These are phyloP conservation scores for Trichophyton verrucosum DNA, from an alignment of 2,329 filamentous ascomycete genomes.

Conservation along the genomic window DNA sequence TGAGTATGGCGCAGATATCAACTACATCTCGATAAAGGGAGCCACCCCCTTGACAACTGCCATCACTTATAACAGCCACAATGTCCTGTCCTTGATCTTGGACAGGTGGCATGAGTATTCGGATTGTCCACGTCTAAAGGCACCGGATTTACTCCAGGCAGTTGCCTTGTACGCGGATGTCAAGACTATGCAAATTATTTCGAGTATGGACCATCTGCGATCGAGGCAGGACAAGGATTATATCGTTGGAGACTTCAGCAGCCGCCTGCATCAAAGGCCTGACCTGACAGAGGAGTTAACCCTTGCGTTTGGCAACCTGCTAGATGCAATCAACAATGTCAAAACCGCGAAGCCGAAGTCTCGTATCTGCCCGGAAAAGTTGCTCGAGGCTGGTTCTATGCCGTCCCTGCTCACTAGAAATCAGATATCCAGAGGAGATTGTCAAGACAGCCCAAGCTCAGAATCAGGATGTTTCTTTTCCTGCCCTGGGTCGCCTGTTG, in stretches of 20 bases:
- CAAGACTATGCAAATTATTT: conserved; percentile 20
- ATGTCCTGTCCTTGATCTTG: conserved; percentile 23
- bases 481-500: not conserved
- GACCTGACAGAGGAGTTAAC: conserved; percentile 14
- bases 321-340: conserved; percentile 4
- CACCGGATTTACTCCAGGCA: conserved; percentile 18
- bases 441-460: not conserved
- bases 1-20: conserved; percentile 26
- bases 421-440: not conserved
- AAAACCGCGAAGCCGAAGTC: not conserved
- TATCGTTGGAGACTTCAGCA: conserved; percentile 13
- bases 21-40: conserved; percentile 18
- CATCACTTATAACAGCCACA: conserved; percentile 26
- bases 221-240: conserved; percentile 18
- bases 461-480: not conserved
- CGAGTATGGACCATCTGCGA: conserved; percentile 18
- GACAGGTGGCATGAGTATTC: conserved; percentile 27
- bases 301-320: conserved; percentile 13
- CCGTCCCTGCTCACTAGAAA: not conserved
- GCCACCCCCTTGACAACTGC: conserved; percentile 24
- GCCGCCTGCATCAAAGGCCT: conserved; percentile 9
- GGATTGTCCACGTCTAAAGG: conserved; percentile 22
- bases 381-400: not conserved
- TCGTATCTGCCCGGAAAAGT: not conserved
- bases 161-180: conserved; percentile 22